Evolutionary conservation across 225 moss, liverwort and hornwort species (phyloP), one percentile per base, ranked within the genome.

Genomic region (Marchantia polymorpha): DNA sequence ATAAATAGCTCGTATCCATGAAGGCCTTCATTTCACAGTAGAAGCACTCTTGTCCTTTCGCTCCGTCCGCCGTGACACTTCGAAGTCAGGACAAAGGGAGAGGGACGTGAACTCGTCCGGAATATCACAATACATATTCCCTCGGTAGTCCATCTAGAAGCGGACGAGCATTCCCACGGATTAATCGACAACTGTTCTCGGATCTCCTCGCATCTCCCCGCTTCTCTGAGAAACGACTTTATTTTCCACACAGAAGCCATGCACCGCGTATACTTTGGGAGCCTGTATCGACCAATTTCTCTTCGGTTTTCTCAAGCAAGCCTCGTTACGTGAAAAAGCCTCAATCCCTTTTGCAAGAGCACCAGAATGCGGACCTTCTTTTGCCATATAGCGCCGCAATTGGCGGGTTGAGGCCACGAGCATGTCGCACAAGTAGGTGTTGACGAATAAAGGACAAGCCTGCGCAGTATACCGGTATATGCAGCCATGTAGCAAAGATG

Each of bases 21-120:
- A 61, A 2, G 14, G 17, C 4, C 66, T 29, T 67, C 19, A 67
- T 29, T 26, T 29, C 27, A 65, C 26, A 29, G 4, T 29, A 13
- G n/a, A 30, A 29, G 0, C n/a, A 30, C 26, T 67, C 27, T 30
- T 67, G 11, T 67, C 29, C 8, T 67, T 67, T 25, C n/a, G 8
- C 66, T 22, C 23, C 15, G 27, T 65, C 29, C 19, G 12, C 65
- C 65, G 65, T 65, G 27, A 29, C 7, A 65, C 65, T 12, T 65
- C 65, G 65, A 65, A 65, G 65, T 65, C 65, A 12, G 65, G 65
- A 65, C 26, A 27, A 64, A 64, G 64, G 29, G 26, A 64, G 64
- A 27, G 65, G 12, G 65, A 27, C 27, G 65, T 29, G 27, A 65
- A 65, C 29, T 65, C 65, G 3, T 65, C 65, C 12, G 27, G 65